Evolutionary conservation across 495 filamentous ascomycete species (phyloP), one percentile per base, ranked within the genome.

Genomic region (Trichoderma reesei): DNA sequence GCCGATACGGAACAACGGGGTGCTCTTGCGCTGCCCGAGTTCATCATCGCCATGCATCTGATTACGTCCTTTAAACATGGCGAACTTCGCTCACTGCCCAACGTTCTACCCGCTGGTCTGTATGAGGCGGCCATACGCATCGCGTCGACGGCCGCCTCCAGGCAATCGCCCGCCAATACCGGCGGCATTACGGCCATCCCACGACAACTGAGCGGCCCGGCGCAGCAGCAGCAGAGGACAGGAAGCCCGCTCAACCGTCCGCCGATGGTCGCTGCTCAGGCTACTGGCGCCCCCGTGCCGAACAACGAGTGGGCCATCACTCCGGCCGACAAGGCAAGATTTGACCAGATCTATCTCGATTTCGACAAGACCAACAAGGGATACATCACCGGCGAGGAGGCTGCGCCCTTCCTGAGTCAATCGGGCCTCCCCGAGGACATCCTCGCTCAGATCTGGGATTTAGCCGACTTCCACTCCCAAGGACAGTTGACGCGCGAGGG

Each of bases 41-140:
- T 98, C 73, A 88, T 97, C 69, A 94, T 98, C 68, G 93, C 95
- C 11, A 98, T 98, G 94, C 94, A 98, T 77, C 81, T 98, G 37
- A 79, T 98, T 62, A 90, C 90, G 5, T 96, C 92, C 7, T 91
- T 86, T 73, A 96, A 93, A 77, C 89, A 85, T 31, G 90, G 92
- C 34, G 80, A 83, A 7, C 80, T 98, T 73, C 84, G 87, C 63
- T 88, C 82, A 56, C 79, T 98, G 66, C 94, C 94, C 33, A 87
- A 80, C 64, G 86, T 88, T 41, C 82, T 98, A 2, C 95, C 95
- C 34, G 84, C 90, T 18, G 89, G 89, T 3, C 79, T 98, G 16
- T 97, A 95, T 67, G 94, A 98, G 68, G 94, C 95, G 34, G 94
- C 95, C 6, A 83, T 90, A 62, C 85, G 92, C 64, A 78, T 91